Evolutionary conservation across 257 asterid genomes (phyloP), one percentile per base, ranked within the genome.

Genomic region (Mitragyna speciosa): DNA sequence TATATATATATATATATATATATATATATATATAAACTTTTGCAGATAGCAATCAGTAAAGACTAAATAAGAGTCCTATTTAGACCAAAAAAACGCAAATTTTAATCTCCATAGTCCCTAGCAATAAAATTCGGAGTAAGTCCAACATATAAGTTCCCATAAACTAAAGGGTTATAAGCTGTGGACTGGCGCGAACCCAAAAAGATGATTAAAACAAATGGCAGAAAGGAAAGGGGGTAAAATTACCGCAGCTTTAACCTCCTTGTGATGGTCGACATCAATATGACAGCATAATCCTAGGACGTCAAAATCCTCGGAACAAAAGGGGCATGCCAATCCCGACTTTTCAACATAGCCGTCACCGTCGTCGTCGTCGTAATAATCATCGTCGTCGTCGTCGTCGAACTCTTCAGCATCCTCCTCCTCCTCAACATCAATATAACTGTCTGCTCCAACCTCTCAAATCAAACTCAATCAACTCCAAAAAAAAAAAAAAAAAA

Each of bases 211-310:
- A 58, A 36, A 16, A 26, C 59, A 76, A 82, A n/a, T 73, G 39
- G 14, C 30, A 64, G 64, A 56, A 28, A 31, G 49, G 36, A 77
- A 31, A 49, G n/a, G n/a, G 31, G 31, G 58, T 28, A n/a, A 20
- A 26, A 14, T 43, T 91, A 95, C 99, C 93, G 91, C 92, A 36
- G 94, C 89, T 82, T 87, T 93, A 70, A 88, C 96, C 87, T 93
- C 98, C 88, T 86, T 71, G 24, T 93, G 94, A 81, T 94, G 98
- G 77, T 88, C 96, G 79, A 92, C 88, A 79, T 94, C 98, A 77
- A 94, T 88, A 90, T 94, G 98, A 87, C 98, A 93, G 83, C 94
- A 94, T 85, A 94, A 85, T 24, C 94, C 98, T 5, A 94, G 89
- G 45, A 93, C 90, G 81, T 94, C 98, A 28, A 91, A 93, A 84